phyloP scores from a whole-genome alignment of 495 filamentous ascomycete species.

The Margaritispora aquatica region DNA sequence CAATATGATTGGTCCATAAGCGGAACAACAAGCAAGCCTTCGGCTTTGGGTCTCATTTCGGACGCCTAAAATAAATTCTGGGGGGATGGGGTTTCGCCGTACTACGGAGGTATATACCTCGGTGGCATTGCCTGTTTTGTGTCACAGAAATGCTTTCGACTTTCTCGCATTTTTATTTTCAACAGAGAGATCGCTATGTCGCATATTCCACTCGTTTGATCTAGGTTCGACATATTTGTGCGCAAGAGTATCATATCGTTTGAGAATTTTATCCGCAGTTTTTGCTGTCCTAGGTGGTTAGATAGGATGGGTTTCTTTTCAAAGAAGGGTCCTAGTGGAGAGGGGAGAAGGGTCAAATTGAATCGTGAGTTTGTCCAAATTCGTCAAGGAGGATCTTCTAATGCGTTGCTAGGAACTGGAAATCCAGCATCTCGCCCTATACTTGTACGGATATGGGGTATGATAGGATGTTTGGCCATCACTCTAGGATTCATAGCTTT shows the following conservation, averaged over 20 bases:
- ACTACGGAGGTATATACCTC: background rate
- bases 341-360: background rate
- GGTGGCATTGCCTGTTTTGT: background rate
- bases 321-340: background rate
- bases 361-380: background rate
- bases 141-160: background rate
- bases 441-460: slow-evolving; percentile 2
- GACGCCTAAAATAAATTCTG: background rate
- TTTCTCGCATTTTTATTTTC: background rate
- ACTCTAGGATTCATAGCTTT: slow-evolving; percentile 5
- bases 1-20: background rate
- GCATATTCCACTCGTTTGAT: slow-evolving; percentile 1
- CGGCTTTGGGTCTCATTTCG: background rate
- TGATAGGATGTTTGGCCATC: slow-evolving; percentile 9
- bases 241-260: background rate
- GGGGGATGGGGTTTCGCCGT: background rate
- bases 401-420: background rate
- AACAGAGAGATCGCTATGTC: background rate
- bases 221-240: background rate
- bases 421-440: slow-evolving; percentile 5
- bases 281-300: background rate
- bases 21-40: background rate
- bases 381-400: background rate
- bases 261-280: background rate
- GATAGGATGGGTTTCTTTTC: background rate